Percentiles rank a stretch among this genome's conserved stretches.
Conservation (phyloP, 2,329 filamentous ascomycete species). For the Epichloe uncinata region DNA sequence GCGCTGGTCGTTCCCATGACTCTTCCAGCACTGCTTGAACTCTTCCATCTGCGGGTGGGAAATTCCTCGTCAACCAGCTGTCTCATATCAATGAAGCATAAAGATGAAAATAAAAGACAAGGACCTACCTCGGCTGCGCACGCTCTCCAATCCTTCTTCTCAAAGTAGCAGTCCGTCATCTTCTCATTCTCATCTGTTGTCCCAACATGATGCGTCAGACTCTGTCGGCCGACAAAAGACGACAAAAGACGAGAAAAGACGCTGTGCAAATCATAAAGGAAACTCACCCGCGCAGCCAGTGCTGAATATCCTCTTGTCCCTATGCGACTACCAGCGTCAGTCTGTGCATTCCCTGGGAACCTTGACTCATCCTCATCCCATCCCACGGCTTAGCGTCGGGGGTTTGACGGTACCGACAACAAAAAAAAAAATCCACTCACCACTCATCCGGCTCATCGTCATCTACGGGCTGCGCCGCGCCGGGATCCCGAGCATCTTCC, state of each 20-base stretch:
- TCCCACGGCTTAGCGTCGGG: slow-evolving; percentile 14
- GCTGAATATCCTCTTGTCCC: slow-evolving; percentile 96
- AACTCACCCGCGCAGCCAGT: slow-evolving; percentile 75
- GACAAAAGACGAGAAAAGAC: background rate
- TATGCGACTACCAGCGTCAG: slow-evolving; percentile 24
- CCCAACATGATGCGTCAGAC: background rate
- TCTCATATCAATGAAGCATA: background rate
- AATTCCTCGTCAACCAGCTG: too few relatives aligned
- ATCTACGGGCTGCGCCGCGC: slow-evolving; percentile 23
- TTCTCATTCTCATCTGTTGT: slow-evolving; percentile 67
- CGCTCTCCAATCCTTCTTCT: slow-evolving; percentile 88
- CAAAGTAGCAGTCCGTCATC: slow-evolving; percentile 91
- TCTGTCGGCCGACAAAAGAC: background rate
- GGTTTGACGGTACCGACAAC: slow-evolving; percentile 1
- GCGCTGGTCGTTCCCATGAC: slow-evolving; percentile 71
- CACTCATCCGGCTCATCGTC: slow-evolving; percentile 89
- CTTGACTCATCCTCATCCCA: too few relatives aligned
- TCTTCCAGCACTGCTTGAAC: slow-evolving; percentile 86
- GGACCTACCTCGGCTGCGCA: slow-evolving; percentile 73
- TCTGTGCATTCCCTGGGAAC: background rate
- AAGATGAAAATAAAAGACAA: too few relatives aligned
- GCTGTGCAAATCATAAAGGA: background rate
- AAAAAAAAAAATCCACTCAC: slow-evolving; percentile 35
- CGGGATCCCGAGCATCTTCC: slow-evolving; percentile 30
- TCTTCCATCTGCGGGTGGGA: slow-evolving; percentile 57